A percentile compares a stretch with the other conserved stretches of the same genome.
Conservation (phyloP, 306 rosid genomes). For the Phaseolus lunatus region DNA sequence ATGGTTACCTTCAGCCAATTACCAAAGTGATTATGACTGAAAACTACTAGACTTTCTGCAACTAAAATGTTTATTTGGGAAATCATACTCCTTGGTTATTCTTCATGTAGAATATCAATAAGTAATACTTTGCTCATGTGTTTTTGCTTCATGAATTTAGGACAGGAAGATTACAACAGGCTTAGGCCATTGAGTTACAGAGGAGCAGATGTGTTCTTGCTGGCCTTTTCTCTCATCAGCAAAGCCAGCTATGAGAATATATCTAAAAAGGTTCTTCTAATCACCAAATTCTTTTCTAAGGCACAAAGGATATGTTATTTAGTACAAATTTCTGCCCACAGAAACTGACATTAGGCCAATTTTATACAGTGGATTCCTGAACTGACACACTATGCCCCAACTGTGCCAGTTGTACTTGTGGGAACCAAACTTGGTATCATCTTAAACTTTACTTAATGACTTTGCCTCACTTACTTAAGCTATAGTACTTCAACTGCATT, state of each 20-base stretch:
- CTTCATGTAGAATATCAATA: background rate
- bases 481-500: background rate
- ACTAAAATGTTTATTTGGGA: background rate
- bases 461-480: background rate
- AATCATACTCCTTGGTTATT: background rate
- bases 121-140: background rate
- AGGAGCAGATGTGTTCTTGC: conserved; percentile 29
- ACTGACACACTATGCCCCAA: conserved; percentile 20
- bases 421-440: conserved; percentile 32
- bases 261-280: conserved; percentile 19
- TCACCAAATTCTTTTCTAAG: background rate
- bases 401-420: conserved; percentile 15
- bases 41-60: background rate
- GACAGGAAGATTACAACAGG: conserved; percentile 32
- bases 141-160: background rate
- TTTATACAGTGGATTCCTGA: conserved; percentile 20
- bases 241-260: conserved; percentile 31
- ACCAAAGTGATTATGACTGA: background rate
- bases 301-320: background rate
- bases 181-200: conserved; percentile 27
- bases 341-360: background rate
- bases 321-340: background rate
- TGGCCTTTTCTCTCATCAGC: conserved; percentile 29
- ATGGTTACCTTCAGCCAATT: background rate
- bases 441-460: background rate